Base-by-base conservation (phyloP, 352 stramenopile species). In the Globisporangium uncinulatum region DNA sequence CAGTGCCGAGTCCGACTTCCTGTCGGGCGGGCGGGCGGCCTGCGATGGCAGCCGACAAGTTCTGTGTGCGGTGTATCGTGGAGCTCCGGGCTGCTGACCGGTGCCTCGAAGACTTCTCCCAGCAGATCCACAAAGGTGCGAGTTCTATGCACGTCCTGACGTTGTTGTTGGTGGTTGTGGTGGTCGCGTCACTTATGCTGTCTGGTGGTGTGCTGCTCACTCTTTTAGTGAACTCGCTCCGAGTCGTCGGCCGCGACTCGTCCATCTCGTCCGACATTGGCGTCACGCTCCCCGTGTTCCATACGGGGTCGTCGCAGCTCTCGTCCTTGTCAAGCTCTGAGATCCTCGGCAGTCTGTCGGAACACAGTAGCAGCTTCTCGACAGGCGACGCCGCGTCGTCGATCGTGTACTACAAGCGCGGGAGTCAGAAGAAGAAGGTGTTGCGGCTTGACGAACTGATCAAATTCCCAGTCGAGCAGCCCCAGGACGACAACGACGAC, bases 61-160 rank as follows among this genome's bases (percentile, higher is more conserved):
- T 85, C 37, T 85, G 74, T 43, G 72, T 85, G 53, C 72, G 74
- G 19, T 85, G 70, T 29, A 64, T 85, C 55, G 67, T 85, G 65
- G 37, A 64, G 6, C 59, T 85, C 20, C 74, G 74, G 13, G 62
- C 54, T 0, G 69, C 73, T 32, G 74, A 82, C 50, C 73, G 67
- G 11, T 65, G 61, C 15, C 32, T 70, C 34, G 51, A 68, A 19
- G 62, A 65, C 32, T 74, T 79, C 24, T 56, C 62, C 0, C 63
- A 67, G 31, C 61, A 75, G 29, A 67, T 74, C 31, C 66, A 62
- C 34, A 77, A 67, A 66, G 59, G 59, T 65, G 50, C 21, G 59
- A 15, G n/a, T n/a, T 58, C 19, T 43, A 46, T 48, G 32, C 17
- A 17, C 45, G n/a, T n/a, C 15, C 45, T 19, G 32, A 34, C 20